phyloP scores from a whole-genome alignment of 1,139 yeast species.

The Taiozyma onychis region DNA sequence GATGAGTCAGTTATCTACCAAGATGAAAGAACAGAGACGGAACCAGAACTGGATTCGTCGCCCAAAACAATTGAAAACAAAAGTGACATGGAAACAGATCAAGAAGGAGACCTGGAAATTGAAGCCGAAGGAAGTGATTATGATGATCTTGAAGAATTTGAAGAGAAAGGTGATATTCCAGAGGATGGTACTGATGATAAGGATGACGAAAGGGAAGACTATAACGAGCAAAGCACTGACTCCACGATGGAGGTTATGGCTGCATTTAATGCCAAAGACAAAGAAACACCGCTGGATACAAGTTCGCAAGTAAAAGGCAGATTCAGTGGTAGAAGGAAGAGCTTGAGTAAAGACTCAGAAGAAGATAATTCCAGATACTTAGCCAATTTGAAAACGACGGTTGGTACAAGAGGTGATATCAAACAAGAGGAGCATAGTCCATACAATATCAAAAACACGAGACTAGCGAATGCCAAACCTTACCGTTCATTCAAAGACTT shows the following conservation, averaged over 20 bases:
- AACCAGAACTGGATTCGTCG: not conserved
- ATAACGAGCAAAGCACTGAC: not conserved
- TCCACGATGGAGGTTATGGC: not conserved
- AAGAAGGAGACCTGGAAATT: not conserved
- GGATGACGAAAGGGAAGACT: not conserved
- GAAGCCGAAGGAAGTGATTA: slow-evolving; percentile 1
- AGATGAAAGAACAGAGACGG: not conserved
- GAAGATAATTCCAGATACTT: not conserved
- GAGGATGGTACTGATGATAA: not conserved
- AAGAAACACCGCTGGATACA: not conserved
- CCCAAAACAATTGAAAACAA: not conserved
- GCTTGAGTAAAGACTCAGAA: not conserved
- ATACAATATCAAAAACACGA: slow-evolving; percentile 7
- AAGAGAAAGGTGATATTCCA: not conserved
- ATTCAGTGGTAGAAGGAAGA: not conserved
- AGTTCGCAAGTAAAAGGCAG: not conserved
- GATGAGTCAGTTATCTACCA: not conserved
- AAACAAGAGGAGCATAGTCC: slow-evolving; percentile 18
- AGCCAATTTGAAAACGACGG: not conserved
- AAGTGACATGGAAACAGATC: not conserved
- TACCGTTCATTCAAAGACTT: slow-evolving; percentile 12
- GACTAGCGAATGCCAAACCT: slow-evolving; percentile 5
- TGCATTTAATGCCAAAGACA: not conserved
- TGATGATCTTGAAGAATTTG: not conserved
- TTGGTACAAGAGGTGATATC: not conserved